Evolutionary conservation across 2,329 filamentous ascomycete species (phyloP).

Genomic region (Karstenula rhodostoma): DNA sequence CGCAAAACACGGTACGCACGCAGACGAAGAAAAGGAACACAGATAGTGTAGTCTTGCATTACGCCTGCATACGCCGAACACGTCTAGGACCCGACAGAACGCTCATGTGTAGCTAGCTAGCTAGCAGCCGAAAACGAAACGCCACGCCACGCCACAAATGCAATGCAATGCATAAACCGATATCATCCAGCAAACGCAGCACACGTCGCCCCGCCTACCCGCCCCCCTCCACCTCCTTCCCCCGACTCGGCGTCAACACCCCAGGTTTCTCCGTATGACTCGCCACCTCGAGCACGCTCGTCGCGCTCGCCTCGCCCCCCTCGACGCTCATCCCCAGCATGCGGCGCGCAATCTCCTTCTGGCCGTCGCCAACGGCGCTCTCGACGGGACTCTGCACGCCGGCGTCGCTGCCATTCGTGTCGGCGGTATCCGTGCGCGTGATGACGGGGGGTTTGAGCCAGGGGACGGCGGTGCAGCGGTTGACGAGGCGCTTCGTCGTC

Average conservation of each 20-base stretch:
- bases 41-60: too few relatives aligned
- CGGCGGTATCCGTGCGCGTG: slow-evolving; percentile 31
- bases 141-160: slow-evolving; percentile 9
- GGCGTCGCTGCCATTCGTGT: slow-evolving; percentile 27
- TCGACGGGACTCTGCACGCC: slow-evolving; percentile 36
- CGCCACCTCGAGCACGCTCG: slow-evolving; percentile 51
- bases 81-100: neutral
- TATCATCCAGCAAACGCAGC: neutral
- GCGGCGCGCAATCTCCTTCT: slow-evolving; percentile 49
- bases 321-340: slow-evolving; percentile 51
- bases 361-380: slow-evolving; percentile 36
- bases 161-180: slow-evolving; percentile 10
- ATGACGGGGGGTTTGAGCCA: slow-evolving; percentile 62
- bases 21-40: too few relatives aligned
- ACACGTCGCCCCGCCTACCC: neutral
- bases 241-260: slow-evolving; percentile 50
- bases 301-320: slow-evolving; percentile 45
- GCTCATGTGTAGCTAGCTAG: neutral
- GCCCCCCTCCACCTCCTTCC: slow-evolving; percentile 32
- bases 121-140: too few relatives aligned
- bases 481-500: slow-evolving; percentile 78
- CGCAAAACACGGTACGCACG: too few relatives aligned
- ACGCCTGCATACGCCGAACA: too few relatives aligned
- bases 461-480: slow-evolving; percentile 75
- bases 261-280: slow-evolving; percentile 51